phyloP scores from a whole-genome alignment of 345 rosid species.

The Acer saccharum region DNA sequence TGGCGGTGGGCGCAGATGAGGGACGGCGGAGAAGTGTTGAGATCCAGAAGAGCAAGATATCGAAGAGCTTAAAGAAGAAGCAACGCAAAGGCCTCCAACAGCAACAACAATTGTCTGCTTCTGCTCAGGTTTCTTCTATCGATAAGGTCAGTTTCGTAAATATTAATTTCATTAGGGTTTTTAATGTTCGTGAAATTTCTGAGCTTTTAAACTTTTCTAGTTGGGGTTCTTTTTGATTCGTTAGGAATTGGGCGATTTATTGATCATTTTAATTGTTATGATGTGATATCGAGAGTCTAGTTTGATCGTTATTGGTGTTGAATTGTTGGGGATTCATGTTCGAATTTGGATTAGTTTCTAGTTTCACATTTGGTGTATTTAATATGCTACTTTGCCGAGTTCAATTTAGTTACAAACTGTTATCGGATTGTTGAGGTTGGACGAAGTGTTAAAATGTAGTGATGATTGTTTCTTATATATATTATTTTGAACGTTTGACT shows the following conservation, averaged over 20 bases:
- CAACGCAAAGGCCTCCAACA: constrained; percentile 76
- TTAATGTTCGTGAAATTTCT: no score
- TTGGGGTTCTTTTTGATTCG: not conserved
- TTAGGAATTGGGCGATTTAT: not conserved
- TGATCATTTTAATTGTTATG: not conserved
- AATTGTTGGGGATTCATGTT: not conserved
- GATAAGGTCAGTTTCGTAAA: constrained; percentile 36
- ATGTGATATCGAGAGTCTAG: no score
- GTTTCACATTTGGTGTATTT: no score
- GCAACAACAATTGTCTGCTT: constrained; percentile 49
- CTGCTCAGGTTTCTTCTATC: constrained; percentile 42
- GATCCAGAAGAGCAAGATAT: constrained; percentile 81
- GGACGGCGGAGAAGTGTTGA: constrained; percentile 84
- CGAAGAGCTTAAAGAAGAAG: constrained; percentile 82
- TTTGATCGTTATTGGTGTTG: not conserved
- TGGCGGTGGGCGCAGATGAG: constrained; percentile 82
- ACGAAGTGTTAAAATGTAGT: not conserved
- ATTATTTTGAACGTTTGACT: constrained; percentile 3
- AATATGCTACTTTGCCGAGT: no score
- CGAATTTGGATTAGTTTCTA: not conserved
- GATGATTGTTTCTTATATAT: not conserved
- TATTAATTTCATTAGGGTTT: not conserved
- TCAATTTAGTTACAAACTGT: no score
- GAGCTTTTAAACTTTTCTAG: not conserved
- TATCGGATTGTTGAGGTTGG: no score